Conservation (phyloP, 768 basidiomycete genomes). For the Hericium rajendrae region DNA sequence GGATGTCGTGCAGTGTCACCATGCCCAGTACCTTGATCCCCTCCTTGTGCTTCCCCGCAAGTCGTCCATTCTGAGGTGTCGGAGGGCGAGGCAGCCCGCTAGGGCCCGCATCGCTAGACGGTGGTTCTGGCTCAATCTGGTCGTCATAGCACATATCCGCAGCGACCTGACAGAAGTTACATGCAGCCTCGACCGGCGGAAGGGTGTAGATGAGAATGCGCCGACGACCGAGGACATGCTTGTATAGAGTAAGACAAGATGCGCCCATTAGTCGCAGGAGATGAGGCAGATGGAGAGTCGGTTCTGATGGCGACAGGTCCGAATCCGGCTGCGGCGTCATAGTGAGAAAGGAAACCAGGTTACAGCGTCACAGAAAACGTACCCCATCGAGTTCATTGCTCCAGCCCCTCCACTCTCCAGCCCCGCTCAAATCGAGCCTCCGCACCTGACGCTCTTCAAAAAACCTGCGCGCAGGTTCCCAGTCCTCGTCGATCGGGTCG, state of each 20-base stretch:
- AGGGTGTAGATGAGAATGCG: constrained; percentile 74
- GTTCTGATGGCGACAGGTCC: constrained; percentile 27
- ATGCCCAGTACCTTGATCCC: constrained; percentile 67
- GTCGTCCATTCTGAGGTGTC: constrained; percentile 8
- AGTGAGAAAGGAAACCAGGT: neutral
- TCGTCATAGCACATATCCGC: constrained; percentile 56
- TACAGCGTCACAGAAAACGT: neutral
- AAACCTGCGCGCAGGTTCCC: constrained; percentile 52
- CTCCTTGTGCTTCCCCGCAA: constrained; percentile 34
- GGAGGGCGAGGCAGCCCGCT: constrained; percentile 3
- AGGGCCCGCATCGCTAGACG: constrained; percentile 5
- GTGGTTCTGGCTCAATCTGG: constrained; percentile 12
- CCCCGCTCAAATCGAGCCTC: constrained; percentile 41
- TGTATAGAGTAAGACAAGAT: constrained; percentile 69
- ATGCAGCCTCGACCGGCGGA: constrained; percentile 74
- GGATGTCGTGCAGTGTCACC: constrained; percentile 69
- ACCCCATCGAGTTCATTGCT: constrained; percentile 52
- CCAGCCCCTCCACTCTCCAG: constrained; percentile 62
- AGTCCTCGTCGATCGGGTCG: constrained; percentile 46
- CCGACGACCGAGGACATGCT: constrained; percentile 63
- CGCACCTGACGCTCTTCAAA: constrained; percentile 55
- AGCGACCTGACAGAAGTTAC: constrained; percentile 49
- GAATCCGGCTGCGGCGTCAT: constrained; percentile 10
- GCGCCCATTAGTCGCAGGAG: constrained; percentile 71
- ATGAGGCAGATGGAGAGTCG: constrained; percentile 66